Conservation (phyloP, 495 filamentous ascomycete genomes). For the Aspergillus heteromorphus region DNA sequence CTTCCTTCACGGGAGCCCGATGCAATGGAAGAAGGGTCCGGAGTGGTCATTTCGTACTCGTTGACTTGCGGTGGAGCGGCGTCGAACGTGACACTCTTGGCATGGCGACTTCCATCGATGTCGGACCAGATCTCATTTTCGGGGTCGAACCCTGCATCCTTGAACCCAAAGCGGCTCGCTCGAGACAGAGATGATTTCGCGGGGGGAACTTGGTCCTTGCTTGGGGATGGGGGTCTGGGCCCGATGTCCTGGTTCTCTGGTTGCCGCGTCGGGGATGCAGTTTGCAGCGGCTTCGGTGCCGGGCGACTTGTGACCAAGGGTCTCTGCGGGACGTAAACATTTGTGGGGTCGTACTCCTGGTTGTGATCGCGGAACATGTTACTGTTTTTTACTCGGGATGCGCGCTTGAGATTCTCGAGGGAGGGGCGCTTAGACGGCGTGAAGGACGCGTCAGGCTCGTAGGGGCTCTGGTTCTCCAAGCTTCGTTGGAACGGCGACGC, state of each 20-base stretch:
- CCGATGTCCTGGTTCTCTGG: constrained; percentile 23
- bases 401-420: constrained; percentile 87
- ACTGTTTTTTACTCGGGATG: constrained; percentile 93
- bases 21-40: constrained; percentile 82
- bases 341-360: constrained; percentile 84
- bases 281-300: constrained; percentile 44
- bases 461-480: constrained; percentile 60
- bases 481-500: constrained; percentile 56
- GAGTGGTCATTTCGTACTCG: constrained; percentile 96
- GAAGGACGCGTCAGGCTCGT: constrained; percentile 56
- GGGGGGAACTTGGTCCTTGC: constrained; percentile 70
- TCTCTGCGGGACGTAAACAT: constrained; percentile 65
- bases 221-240: constrained; percentile 54
- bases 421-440: constrained; percentile 74
- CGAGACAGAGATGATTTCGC: constrained; percentile 79
- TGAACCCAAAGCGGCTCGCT: constrained; percentile 58
- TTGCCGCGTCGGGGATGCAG: constrained; percentile 1
- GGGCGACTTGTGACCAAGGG: constrained; percentile 63
- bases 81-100: constrained; percentile 96
- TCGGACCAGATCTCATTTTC: constrained; percentile 71
- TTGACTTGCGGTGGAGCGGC: constrained; percentile 88
- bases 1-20: constrained; percentile 86
- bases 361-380: constrained; percentile 88
- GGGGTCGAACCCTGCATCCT: constrained; percentile 60
- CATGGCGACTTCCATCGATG: constrained; percentile 64